Conservation (phyloP, 2,329 filamentous ascomycete species). For the Helotiales sp. region DNA sequence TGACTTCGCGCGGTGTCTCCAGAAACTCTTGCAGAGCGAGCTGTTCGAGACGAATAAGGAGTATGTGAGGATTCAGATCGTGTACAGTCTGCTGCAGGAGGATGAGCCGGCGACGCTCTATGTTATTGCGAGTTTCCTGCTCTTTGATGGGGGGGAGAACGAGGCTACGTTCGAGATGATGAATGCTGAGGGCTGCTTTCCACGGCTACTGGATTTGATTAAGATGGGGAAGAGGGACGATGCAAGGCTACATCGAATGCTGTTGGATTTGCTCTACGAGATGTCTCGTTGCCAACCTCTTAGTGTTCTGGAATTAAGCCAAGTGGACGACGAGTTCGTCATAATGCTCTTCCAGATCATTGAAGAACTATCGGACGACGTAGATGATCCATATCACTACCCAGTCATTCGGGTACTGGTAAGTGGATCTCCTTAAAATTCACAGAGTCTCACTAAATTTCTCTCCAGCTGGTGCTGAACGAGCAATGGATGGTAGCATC, state of each 20-base stretch:
- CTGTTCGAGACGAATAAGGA: constrained; percentile 77
- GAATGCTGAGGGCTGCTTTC: constrained; percentile 84
- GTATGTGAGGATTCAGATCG: constrained; percentile 90
- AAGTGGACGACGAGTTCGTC: constrained; percentile 81
- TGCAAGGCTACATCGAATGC: constrained; percentile 73
- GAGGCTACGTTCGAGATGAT: constrained; percentile 84
- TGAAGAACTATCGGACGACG: constrained; percentile 85
- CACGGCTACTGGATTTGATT: constrained; percentile 81
- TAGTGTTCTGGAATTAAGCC: constrained; percentile 74
- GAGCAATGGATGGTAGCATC: constrained; percentile 94
- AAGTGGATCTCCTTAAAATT: constrained; percentile 45
- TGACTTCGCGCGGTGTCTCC: constrained; percentile 79
- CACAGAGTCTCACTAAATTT: constrained; percentile 29
- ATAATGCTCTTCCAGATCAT: constrained; percentile 84
- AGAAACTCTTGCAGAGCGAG: constrained; percentile 74
- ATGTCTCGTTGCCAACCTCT: constrained; percentile 92
- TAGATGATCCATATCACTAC: constrained; percentile 93
- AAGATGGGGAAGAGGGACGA: constrained; percentile 67
- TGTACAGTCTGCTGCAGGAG: constrained; percentile 89
- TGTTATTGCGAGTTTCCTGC: constrained; percentile 79
- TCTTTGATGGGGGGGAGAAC: constrained; percentile 82
- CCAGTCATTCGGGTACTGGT: constrained; percentile 92
- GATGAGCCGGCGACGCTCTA: constrained; percentile 82
- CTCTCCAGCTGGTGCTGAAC: constrained; percentile 83
- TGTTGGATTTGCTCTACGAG: constrained; percentile 92